Conservation (phyloP, 331 rosid genomes). For the Quercus lobata region DNA sequence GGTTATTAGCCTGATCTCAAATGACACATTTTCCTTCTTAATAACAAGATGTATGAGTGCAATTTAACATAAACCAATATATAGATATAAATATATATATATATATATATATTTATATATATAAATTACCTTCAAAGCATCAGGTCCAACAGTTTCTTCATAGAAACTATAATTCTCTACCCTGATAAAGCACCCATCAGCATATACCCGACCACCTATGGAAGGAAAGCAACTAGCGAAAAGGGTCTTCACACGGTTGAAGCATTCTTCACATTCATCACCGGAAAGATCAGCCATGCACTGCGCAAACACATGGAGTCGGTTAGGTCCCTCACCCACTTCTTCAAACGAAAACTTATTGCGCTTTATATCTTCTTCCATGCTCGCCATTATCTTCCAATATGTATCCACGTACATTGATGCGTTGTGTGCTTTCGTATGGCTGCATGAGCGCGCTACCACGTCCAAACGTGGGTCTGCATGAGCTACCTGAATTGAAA, state of each 20-base stretch:
- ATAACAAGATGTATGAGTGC: too few relatives aligned
- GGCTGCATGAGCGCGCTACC: constrained; percentile 20
- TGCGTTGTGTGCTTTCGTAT: not conserved
- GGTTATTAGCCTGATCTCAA: too few relatives aligned
- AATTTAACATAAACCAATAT: too few relatives aligned
- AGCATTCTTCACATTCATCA: constrained; percentile 18
- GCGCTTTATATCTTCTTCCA: constrained; percentile 8
- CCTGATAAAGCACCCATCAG: constrained; percentile 26
- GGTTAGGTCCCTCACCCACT: constrained; percentile 24
- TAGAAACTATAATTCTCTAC: constrained; percentile 31
- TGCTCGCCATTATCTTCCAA: not conserved
- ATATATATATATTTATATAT: too few relatives aligned
- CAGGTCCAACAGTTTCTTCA: constrained; percentile 6
- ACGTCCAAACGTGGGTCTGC: constrained; percentile 5
- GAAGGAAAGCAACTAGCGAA: constrained; percentile 28
- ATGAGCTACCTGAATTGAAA: not conserved
- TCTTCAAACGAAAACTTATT: constrained; percentile 9
- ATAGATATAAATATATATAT: too few relatives aligned
- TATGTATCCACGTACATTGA: not conserved
- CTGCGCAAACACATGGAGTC: constrained; percentile 23
- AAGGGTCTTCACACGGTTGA: not conserved
- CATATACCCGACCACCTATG: constrained; percentile 29
- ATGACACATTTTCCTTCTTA: too few relatives aligned
- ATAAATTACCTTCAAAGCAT: constrained; percentile 14
- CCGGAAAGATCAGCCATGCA: constrained; percentile 25